Conservation (phyloP, 139 green algal species). For the Ettlia oleoabundans region DNA sequence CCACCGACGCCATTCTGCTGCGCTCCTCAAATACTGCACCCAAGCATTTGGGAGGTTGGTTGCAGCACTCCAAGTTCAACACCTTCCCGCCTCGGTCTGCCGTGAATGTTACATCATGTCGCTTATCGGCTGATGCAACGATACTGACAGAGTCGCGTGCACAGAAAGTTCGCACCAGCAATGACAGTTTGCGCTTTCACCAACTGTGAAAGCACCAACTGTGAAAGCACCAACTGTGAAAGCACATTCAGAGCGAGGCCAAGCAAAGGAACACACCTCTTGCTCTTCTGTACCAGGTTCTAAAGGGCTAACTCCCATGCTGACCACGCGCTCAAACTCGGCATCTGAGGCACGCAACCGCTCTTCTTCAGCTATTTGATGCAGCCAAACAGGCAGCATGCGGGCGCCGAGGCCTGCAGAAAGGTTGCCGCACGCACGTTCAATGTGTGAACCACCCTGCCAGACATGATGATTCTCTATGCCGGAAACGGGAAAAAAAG, state of each 20-base stretch:
- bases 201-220: no score
- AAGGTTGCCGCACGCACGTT: no score
- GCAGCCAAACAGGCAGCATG: constrained; percentile 24
- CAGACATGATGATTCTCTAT: no score
- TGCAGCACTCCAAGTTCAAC: no score
- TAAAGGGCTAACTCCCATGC: constrained; percentile 38
- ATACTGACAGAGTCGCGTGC: not conserved
- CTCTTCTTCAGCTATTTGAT: constrained; percentile 20
- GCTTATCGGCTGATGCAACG: not conserved
- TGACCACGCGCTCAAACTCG: constrained; percentile 46
- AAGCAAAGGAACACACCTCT: constrained; percentile 40
- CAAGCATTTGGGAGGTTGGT: not conserved
- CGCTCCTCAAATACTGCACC: constrained; percentile 58
- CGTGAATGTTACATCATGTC: no score
- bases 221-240: no score
- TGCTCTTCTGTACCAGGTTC: constrained; percentile 41
- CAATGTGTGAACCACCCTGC: no score
- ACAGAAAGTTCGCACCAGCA: no score
- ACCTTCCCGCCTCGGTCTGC: no score
- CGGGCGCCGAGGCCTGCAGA: constrained; percentile 12
- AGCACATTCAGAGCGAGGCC: no score
- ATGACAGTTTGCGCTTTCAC: no score
- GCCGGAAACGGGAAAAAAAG: no score
- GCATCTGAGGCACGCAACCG: constrained; percentile 31
- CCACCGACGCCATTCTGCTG: constrained; percentile 75